Evolutionary conservation across 225 moss, liverwort and hornwort species (phyloP).

Genomic region (Sphagnum contortum): DNA sequence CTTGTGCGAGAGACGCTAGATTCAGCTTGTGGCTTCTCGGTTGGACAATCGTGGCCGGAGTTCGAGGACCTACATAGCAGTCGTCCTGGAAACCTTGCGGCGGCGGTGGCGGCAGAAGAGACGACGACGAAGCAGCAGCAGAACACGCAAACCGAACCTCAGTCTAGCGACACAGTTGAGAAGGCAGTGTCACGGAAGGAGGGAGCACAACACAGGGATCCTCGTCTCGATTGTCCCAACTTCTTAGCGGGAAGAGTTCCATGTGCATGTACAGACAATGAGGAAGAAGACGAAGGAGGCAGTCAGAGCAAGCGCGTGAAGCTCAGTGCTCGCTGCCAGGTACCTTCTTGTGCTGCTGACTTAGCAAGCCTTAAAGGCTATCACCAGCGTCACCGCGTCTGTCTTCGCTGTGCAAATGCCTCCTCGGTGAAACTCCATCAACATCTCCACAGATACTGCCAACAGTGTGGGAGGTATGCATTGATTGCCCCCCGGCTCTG

Average conservation of each 20-base stretch:
- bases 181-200: constrained; percentile 31
- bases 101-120: too few relatives aligned
- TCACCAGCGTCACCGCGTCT: constrained; percentile 94
- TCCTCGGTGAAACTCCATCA: constrained; percentile 67
- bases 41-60: too few relatives aligned
- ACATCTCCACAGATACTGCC: constrained; percentile 87
- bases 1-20: too few relatives aligned
- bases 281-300: constrained; percentile 74
- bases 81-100: too few relatives aligned
- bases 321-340: constrained; percentile 82
- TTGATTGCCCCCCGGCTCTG: not conserved
- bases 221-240: constrained; percentile 86
- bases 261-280: constrained; percentile 90
- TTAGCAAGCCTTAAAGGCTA: constrained; percentile 77
- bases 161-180: constrained; percentile 48
- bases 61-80: too few relatives aligned
- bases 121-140: too few relatives aligned
- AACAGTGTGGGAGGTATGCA: constrained; percentile 97
- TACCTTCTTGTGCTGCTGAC: constrained; percentile 75
- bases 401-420: constrained; percentile 87
- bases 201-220: constrained; percentile 36
- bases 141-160: constrained; percentile 14
- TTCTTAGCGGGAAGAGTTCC: constrained; percentile 82
- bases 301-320: constrained; percentile 71
- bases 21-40: not conserved